Conservation (phyloP, 208 protist species). For the Crithidia sp. region DNA sequence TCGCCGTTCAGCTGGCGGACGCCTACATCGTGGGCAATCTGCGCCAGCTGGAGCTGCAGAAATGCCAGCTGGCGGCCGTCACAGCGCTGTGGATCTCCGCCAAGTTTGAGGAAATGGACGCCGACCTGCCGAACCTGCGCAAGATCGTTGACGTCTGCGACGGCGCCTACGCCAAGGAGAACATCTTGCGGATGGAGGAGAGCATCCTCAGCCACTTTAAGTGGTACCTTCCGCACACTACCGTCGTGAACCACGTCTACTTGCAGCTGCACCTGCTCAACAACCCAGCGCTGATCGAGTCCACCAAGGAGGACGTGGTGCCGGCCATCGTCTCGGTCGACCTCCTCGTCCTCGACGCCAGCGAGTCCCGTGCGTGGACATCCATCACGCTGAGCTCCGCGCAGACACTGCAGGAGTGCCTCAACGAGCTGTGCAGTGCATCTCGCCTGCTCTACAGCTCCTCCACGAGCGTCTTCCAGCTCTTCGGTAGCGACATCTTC, state of each 20-base stretch:
- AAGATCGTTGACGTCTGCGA: slow-evolving; percentile 86
- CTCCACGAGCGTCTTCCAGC: slow-evolving; percentile 67
- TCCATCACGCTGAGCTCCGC: slow-evolving; percentile 31
- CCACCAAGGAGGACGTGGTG: slow-evolving; percentile 14
- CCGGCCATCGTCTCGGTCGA: slow-evolving; percentile 30
- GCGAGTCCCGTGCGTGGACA: slow-evolving; percentile 40
- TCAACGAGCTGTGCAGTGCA: slow-evolving; percentile 55
- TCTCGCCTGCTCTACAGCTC: slow-evolving; percentile 45
- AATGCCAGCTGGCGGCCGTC: slow-evolving; percentile 81
- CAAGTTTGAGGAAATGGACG: slow-evolving; percentile 88
- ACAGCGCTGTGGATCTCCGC: slow-evolving; percentile 81
- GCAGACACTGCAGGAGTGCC: slow-evolving; percentile 41
- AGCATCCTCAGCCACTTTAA: slow-evolving; percentile 75
- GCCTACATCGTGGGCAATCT: slow-evolving; percentile 67
- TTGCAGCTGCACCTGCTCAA: slow-evolving; percentile 80
- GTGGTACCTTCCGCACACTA: slow-evolving; percentile 85
- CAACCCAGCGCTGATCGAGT: slow-evolving; percentile 48
- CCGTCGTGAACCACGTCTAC: slow-evolving; percentile 82
- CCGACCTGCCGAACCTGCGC: slow-evolving; percentile 57
- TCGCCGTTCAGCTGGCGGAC: slow-evolving; percentile 85
- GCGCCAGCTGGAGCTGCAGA: slow-evolving; percentile 57
- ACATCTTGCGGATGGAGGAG: slow-evolving; percentile 84
- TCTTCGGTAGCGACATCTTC: slow-evolving; percentile 68
- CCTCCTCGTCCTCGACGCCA: slow-evolving; percentile 48
- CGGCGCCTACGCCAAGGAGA: slow-evolving; percentile 54